Evolutionary conservation across 441 rosid species (phyloP).

Genomic region (Brassica balearica): DNA sequence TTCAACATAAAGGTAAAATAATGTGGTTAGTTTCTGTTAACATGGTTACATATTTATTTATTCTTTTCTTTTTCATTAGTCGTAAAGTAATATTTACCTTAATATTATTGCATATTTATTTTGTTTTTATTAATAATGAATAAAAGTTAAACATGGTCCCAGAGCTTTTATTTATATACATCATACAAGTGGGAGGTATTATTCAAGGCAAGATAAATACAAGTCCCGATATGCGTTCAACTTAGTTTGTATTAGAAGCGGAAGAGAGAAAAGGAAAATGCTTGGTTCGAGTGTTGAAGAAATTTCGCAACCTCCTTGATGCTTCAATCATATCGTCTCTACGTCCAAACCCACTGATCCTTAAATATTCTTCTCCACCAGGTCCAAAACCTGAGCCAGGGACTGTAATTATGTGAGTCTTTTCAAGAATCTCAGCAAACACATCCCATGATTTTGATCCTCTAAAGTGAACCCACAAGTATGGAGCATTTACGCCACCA

Average conservation of each 20-base stretch:
- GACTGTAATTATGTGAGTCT: slow-evolving; percentile 62
- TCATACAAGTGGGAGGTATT: slow-evolving; percentile 1
- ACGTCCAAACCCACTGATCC: slow-evolving; percentile 67
- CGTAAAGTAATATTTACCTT: background rate
- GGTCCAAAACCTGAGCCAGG: slow-evolving; percentile 80
- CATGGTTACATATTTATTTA: background rate
- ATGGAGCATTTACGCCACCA: slow-evolving; percentile 75
- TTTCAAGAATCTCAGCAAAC: slow-evolving; percentile 66
- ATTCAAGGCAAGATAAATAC: slow-evolving; percentile 13
- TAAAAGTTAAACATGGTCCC: background rate
- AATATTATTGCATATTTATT: background rate
- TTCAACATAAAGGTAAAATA: background rate
- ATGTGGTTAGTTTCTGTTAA: background rate
- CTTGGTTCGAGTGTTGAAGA: slow-evolving; percentile 35
- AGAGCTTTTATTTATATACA: slow-evolving; percentile 23
- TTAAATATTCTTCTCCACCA: slow-evolving; percentile 63
- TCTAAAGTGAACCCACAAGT: slow-evolving; percentile 69
- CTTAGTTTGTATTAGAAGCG: slow-evolving; percentile 28
- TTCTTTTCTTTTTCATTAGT: background rate
- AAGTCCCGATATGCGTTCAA: background rate
- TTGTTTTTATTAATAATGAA: background rate
- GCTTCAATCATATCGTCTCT: slow-evolving; percentile 63
- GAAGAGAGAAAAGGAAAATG: slow-evolving; percentile 33
- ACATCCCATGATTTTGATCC: slow-evolving; percentile 72
- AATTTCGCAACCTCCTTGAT: slow-evolving; percentile 51